Base-by-base conservation (phyloP, 2,329 filamentous ascomycete genomes). In the Sporothrix sp. region DNA sequence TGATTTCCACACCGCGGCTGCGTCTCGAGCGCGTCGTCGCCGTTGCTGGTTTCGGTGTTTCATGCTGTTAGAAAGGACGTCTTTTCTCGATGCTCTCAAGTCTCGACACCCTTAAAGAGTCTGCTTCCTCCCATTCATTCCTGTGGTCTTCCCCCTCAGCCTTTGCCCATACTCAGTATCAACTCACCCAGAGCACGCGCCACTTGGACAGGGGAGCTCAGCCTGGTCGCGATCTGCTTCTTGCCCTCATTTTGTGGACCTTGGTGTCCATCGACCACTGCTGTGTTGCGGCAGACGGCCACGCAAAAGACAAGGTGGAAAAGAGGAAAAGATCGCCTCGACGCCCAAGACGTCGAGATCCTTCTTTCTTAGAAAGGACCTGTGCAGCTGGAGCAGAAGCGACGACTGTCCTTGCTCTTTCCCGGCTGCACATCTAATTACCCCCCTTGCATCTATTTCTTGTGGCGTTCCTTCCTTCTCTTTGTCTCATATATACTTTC, bases 391-490 rank as follows among this genome's bases (percentile, higher is more conserved):
- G 35, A 28, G 25, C 30, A 36, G 7, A 21, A 39, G 33, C n/a
- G 25, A 13, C 16, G 45, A 33, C 46, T 21, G 20, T 16, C 32
- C 37, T 37, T 32, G 23, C n/a, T 35, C 30, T 36, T 36, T 18
- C 43, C 36, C 33, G 21, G 9, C 35, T 32, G 46, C 23, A 14
- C 36, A 27, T 23, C 18, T 10, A 16, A 32, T 44, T 44, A 13
- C 27, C 16, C 27, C 35, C 36, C 36, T 37, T 27, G 30, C 21
- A 23, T 47, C 6, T 21, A 8, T 21, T 21, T 11, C 37, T 37
- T 23, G 46, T 48, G 46, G 46, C 46, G 27, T 33, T 30, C 46
- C 23, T 48, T 39, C 36, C 36, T 39, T 46, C 33, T 32, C 42
- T 27, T 38, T n/a, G 32, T 47, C n/a, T 23, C 23, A 47, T 33